Percentiles rank a stretch among this genome's conserved stretches.
Evolutionary conservation across 345 rosid genomes (phyloP).

Genomic region (Citrus medica): DNA sequence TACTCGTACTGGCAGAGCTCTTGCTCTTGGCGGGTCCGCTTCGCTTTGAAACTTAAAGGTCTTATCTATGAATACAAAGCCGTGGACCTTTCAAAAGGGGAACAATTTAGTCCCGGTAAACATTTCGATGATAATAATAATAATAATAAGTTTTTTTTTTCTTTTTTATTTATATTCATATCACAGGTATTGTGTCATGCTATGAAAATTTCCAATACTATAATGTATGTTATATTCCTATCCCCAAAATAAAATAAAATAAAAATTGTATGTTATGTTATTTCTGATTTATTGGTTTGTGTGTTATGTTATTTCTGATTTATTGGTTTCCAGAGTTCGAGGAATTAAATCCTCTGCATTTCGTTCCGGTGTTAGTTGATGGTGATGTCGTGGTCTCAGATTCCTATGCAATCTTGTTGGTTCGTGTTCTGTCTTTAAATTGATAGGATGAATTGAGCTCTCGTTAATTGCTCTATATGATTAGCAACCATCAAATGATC

Average conservation of each 20-base stretch:
- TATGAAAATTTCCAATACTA: background rate
- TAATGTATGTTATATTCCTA: background rate
- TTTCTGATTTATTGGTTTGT: conserved; percentile 1
- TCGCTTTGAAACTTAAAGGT: conserved; percentile 55
- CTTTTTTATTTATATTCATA: no score
- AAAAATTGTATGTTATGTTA: no score
- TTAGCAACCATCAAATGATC: background rate
- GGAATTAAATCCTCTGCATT: conserved; percentile 41
- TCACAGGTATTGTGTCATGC: background rate
- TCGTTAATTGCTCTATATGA: no score
- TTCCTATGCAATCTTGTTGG: conserved; percentile 53
- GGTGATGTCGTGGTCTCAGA: conserved; percentile 50
- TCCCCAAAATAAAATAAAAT: no score
- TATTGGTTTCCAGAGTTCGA: conserved; percentile 39
- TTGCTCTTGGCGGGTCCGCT: conserved; percentile 69
- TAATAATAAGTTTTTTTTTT: no score
- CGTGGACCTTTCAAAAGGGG: conserved; percentile 42
- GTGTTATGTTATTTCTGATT: background rate
- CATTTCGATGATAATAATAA: no score
- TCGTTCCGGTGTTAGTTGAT: conserved; percentile 46
- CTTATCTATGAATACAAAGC: conserved; percentile 44
- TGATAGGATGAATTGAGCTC: background rate
- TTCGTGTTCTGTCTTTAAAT: conserved; percentile 15
- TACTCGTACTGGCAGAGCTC: conserved; percentile 60
- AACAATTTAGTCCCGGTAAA: conserved; percentile 43